phyloP scores from a whole-genome alignment of 2,329 filamentous ascomycete genomes.

The Leptographium radiaticola region DNA sequence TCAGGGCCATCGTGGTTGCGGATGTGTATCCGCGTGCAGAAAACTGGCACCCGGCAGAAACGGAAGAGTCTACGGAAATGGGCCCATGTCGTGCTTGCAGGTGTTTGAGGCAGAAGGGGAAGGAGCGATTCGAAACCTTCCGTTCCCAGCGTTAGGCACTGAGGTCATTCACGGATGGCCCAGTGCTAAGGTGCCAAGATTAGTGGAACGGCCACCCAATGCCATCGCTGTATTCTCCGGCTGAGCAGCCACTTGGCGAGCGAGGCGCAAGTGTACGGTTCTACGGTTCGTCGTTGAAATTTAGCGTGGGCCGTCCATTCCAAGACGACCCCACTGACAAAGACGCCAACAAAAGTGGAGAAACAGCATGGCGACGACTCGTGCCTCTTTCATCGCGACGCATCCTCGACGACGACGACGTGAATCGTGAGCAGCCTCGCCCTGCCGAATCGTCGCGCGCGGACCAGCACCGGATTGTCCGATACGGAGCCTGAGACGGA shows the following conservation, averaged over 20 bases:
- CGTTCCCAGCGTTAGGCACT: background rate
- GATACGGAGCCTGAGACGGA: no score
- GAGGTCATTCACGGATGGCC: background rate
- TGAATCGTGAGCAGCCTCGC: background rate
- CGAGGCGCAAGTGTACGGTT: no score
- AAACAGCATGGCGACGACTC: background rate
- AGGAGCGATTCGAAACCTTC: background rate
- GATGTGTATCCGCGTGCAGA: background rate
- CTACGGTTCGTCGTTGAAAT: no score
- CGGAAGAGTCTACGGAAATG: background rate
- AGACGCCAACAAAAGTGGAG: background rate
- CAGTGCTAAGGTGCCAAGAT: background rate
- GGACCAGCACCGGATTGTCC: background rate
- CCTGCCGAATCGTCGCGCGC: background rate
- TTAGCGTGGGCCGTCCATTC: no score
- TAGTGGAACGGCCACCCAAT: background rate
- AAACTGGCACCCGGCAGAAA: background rate
- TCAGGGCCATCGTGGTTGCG: background rate
- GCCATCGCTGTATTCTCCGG: background rate
- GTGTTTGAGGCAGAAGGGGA: background rate
- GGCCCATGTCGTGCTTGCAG: background rate
- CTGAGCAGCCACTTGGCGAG: background rate
- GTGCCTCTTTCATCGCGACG: background rate
- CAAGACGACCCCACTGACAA: background rate
- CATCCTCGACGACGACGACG: background rate